A percentile compares a stretch with the other conserved stretches of the same genome.
Evolutionary conservation across 306 rosid genomes (phyloP).

Genomic region (Cucurbita argyrosperma): DNA sequence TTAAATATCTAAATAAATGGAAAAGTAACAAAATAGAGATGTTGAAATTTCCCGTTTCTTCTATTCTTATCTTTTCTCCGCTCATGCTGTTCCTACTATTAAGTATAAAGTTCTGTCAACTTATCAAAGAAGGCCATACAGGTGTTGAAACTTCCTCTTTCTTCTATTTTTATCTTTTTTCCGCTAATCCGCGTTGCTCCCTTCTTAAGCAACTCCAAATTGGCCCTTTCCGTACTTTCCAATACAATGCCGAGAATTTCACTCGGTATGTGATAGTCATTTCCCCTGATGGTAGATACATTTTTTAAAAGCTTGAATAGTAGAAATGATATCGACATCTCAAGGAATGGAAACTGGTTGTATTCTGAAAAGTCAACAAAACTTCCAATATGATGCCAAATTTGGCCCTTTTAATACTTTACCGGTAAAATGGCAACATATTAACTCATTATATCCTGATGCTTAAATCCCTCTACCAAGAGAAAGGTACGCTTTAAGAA

Average conservation of each 20-base stretch:
- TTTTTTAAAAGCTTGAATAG: neutral
- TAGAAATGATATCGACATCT: neutral
- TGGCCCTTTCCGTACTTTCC: neutral
- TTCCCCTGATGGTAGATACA: neutral
- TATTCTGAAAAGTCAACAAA: neutral
- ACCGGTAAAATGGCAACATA: neutral
- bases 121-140: too few species aligned
- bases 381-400: neutral
- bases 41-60: neutral
- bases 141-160: too few species aligned
- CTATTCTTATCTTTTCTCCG: neutral
- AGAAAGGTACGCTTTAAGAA: neutral
- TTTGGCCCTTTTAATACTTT: neutral
- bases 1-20: neutral
- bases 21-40: neutral
- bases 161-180: too few species aligned
- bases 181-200: neutral
- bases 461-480: neutral
- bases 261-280: neutral
- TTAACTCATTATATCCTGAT: neutral
- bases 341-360: neutral
- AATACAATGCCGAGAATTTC: neutral
- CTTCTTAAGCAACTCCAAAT: neutral
- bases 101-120: too few species aligned
- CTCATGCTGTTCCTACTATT: neutral